Evolutionary conservation across 2,329 filamentous ascomycete genomes (phyloP), one percentile per base, ranked within the genome.

Genomic region (Diaporthe aspalathi): DNA sequence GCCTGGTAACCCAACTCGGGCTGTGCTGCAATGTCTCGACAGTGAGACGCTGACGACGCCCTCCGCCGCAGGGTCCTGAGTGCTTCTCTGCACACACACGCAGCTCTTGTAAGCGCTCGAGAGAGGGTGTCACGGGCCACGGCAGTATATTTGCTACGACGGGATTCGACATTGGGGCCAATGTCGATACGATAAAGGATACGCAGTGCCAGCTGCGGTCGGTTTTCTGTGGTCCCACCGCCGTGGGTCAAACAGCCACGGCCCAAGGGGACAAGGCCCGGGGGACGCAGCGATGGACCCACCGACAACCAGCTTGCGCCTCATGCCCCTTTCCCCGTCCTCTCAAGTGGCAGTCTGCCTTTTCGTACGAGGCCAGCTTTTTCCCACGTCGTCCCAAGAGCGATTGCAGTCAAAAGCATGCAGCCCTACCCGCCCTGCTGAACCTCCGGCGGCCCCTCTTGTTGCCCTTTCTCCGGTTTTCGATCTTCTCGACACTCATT

Each of bases 291-390:
- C 45, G 40, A 52, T 60, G 57, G 68, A 66, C 56, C 56, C 67
- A 60, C 70, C 54, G 43, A 29, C 52, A 68, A n/a, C 38, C 70
- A 70, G 68, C 57, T 70, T 70, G 70, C 67, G 67, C 70, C 57
- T 68, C 70, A 49, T 38, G 38, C 68, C 54, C 62, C 68, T 67
- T 72, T 67, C 63, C n/a, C 49, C 12, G 12, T 54, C 2, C 17
- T 24, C n/a, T n/a, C n/a, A n/a, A n/a, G n/a, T n/a, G n/a, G n/a
- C n/a, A n/a, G n/a, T n/a, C 53, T 70, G 29, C 32, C 56, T 22
- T 17, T 57, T n/a, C n/a, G 67, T 52, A 65, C 40, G 40, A 35
- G 52, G 66, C n/a, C 66, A 38, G 52, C 66, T 40, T 40, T n/a
- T 68, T 47, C 40, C 53, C 53, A 17, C 16, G 32, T 67, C n/a